Evolutionary conservation across 2,329 filamentous ascomycete genomes (phyloP).

Genomic region (Lachnellula occidentalis): DNA sequence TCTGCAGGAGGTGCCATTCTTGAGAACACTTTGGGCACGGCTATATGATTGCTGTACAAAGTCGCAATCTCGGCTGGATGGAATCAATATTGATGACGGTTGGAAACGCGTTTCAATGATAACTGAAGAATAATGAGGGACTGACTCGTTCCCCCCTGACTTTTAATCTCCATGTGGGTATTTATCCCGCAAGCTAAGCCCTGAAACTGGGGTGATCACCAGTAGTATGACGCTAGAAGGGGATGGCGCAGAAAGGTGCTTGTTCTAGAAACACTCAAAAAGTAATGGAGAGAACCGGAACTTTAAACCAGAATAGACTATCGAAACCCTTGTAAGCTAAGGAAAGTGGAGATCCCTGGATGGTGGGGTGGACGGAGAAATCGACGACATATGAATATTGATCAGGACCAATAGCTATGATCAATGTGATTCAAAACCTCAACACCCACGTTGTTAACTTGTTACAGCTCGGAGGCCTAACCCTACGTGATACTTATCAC

Average conservation of each 20-base stretch:
- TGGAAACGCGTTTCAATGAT: too few relatives aligned
- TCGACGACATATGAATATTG: neutral
- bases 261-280: constrained; percentile 13
- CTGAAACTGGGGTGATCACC: neutral
- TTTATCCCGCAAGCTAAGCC: neutral
- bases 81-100: too few relatives aligned
- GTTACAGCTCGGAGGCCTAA: too few relatives aligned
- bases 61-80: too few relatives aligned
- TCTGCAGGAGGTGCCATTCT: too few relatives aligned
- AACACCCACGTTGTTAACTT: neutral
- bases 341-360: neutral
- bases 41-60: too few relatives aligned
- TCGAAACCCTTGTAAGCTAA: neutral
- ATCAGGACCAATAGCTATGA: too few relatives aligned
- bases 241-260: neutral
- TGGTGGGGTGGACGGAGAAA: neutral
- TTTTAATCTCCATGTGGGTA: neutral
- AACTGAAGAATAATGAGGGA: neutral
- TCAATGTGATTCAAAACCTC: too few relatives aligned
- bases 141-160: neutral
- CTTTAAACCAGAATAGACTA: neutral
- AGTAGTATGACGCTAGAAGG: neutral
- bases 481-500: too few relatives aligned
- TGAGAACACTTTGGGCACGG: too few relatives aligned
- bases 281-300: neutral